These are phyloP conservation scores for Pseudozyma hubeiensis DNA, from an alignment of 1,284 basidiomycete species.

Conservation along the genomic window DNA sequence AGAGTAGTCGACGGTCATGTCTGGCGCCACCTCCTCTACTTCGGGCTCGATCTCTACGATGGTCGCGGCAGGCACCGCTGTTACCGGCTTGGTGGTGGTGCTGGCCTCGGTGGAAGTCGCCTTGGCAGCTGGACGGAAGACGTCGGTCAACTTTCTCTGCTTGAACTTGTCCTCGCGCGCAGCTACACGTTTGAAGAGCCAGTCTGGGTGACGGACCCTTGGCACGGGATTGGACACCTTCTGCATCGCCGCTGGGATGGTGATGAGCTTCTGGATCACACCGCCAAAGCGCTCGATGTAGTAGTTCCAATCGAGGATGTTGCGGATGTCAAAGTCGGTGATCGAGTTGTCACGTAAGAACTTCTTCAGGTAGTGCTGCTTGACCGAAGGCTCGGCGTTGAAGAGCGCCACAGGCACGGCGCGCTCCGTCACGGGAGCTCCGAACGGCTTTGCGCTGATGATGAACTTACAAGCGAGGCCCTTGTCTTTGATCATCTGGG, in stretches of 20 bases:
- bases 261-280: constrained; percentile 98
- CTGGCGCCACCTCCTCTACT: constrained; percentile 54
- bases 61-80: constrained; percentile 15
- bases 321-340: constrained; percentile 88
- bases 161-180: constrained; percentile 94
- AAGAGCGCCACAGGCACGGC: constrained; percentile 99
- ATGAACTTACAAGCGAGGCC: constrained; percentile 99
- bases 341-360: constrained; percentile 96
- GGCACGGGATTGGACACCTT: constrained; percentile 96
- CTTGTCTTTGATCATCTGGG: constrained; percentile 99
- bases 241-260: constrained; percentile 98
- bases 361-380: constrained; percentile 89
- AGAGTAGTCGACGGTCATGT: constrained; percentile 74
- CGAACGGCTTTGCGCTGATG: constrained; percentile 92
- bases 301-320: constrained; percentile 97
- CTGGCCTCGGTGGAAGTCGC: constrained; percentile 32
- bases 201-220: constrained; percentile 94
- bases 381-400: constrained; percentile 90
- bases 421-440: constrained; percentile 95
- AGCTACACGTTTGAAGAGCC: constrained; percentile 91
- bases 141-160: constrained; percentile 96
- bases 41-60: constrained; percentile 38
- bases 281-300: constrained; percentile 98
- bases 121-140: constrained; percentile 76
- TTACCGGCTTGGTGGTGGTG: constrained; percentile 10